phyloP scores from a whole-genome alignment of 2,329 filamentous ascomycete species.

The Sordariomycetes sp. region DNA sequence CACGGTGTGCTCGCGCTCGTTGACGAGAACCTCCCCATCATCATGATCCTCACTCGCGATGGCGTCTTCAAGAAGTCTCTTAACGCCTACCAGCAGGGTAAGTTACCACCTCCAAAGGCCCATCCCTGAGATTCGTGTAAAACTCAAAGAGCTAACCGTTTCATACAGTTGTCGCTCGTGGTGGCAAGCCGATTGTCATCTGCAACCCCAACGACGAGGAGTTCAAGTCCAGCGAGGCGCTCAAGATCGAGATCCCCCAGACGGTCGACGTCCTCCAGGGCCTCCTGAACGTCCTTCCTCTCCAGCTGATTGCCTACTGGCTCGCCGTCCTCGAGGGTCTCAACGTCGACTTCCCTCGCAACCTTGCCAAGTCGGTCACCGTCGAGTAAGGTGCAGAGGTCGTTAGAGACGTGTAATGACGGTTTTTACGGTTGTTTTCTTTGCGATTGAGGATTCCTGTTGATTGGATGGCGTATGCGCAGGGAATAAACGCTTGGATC shows the following conservation, averaged over 20 bases:
- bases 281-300: conserved; percentile 90
- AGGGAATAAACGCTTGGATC: conserved; percentile 2
- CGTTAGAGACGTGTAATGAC: neutral
- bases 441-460: neutral
- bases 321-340: conserved; percentile 89
- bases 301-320: conserved; percentile 99
- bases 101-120: conserved; percentile 16
- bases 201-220: conserved; percentile 86
- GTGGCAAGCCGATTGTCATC: conserved; percentile 94
- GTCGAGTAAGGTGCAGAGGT: conserved; percentile 65
- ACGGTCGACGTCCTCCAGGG: conserved; percentile 94
- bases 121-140: neutral
- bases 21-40: conserved; percentile 96
- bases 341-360: conserved; percentile 97
- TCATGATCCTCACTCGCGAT: conserved; percentile 98
- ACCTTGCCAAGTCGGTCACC: conserved; percentile 97
- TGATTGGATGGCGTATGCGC: conserved; percentile 2
- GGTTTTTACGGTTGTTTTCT: neutral
- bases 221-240: conserved; percentile 76
- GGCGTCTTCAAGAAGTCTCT: conserved; percentile 97
- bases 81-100: conserved; percentile 96
- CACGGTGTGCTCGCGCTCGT: conserved; percentile 95
- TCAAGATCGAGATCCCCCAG: conserved; percentile 95
- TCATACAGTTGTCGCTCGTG: conserved; percentile 72
- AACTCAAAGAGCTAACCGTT: neutral